Evolutionary conservation across 202 grass and related monocot species (phyloP), one percentile per base, ranked within the genome.

Genomic region (Eragrostis tef): DNA sequence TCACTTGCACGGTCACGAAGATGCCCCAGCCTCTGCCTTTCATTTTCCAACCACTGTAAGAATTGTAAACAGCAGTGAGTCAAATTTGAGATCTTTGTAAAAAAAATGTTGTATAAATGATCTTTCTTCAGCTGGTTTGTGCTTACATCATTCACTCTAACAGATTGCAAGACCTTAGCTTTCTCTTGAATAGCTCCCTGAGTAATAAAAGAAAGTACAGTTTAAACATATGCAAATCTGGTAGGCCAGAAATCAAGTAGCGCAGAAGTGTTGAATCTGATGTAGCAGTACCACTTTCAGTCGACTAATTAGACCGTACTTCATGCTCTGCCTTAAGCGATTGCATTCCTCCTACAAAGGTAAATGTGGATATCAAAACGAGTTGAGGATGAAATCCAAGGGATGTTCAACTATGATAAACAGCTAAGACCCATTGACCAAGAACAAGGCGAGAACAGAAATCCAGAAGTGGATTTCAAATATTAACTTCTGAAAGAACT

Each of bases 1-100:
- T 99, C 96, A 81, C 89, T 99, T 82, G 97, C 97, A 84, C 97
- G 97, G 67, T 99, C 97, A 86, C 91, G 93, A 84, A 99, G 87
- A 91, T 99, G 87, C 83, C 83, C 89, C 42, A 99, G 78, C 73
- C 75, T 83, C 71, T 91, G 75, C 83, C 92, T 99, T 85, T 99
- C 97, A 61, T 87, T 96, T 85, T 93, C 97, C 61, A 99, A 74
- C 80, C 86, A 86, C 97, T 99, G 68, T 45, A 84, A 84, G n/a
- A 83, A 72, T 61, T 51, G 58, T 34, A 76, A 66, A 70, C 1
- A 73, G 45, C n/a, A 51, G 22, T 36, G 70, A 63, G 57, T 29
- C 45, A 91, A 70, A 69, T 86, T 19, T 81, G 22, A 85, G 41
- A 82, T 58, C 3, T 42, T 81, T 43, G 17, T 5, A 45, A 82